Evolutionary conservation across 2,329 filamentous ascomycete genomes (phyloP).

Genomic region (Colletotrichum orchidophilum): DNA sequence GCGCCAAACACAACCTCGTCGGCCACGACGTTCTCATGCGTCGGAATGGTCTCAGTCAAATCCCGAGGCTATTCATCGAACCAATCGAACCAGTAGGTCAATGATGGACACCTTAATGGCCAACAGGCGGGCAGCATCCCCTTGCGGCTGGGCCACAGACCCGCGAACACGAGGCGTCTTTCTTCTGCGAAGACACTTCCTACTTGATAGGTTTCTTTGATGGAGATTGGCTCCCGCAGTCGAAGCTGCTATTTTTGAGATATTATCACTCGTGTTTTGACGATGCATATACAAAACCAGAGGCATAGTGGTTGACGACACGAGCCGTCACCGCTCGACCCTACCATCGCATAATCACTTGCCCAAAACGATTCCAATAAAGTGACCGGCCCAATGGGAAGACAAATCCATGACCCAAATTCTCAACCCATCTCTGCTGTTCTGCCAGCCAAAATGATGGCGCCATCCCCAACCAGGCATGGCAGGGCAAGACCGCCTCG

Average conservation of each 20-base stretch:
- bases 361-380: conserved; percentile 28
- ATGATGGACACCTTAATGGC: neutral
- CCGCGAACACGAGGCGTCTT: neutral
- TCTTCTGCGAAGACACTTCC: neutral
- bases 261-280: neutral
- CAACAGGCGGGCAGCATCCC: neutral
- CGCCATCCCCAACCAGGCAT: conserved; percentile 20
- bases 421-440: neutral
- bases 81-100: neutral
- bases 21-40: neutral
- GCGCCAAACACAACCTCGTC: conserved; percentile 14
- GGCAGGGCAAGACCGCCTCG: conserved; percentile 21
- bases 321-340: conserved; percentile 10
- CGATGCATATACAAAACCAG: neutral
- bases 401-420: neutral
- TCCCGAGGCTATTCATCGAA: neutral
- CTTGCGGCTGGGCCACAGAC: neutral
- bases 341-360: conserved; percentile 20
- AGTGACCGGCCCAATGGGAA: conserved; percentile 26
- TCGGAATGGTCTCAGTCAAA: neutral
- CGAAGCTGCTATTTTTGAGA: neutral
- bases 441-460: neutral
- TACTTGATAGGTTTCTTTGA: neutral
- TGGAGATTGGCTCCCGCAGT: neutral
- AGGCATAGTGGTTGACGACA: conserved; percentile 14